Base-by-base conservation (phyloP, 257 asterid genomes). In the Solanum phureja region DNA sequence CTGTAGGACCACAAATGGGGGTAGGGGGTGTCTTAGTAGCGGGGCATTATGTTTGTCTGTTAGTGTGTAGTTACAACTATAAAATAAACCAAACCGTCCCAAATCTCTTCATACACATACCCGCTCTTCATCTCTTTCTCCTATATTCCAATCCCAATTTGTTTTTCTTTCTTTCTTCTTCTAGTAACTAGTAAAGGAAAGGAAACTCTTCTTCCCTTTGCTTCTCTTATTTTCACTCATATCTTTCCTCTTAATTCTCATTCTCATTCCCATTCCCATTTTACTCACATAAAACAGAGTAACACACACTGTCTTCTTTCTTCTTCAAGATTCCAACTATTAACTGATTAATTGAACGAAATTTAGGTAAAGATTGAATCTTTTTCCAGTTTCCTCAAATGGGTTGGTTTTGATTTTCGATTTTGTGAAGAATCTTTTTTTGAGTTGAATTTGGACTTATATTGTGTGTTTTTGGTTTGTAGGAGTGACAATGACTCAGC, bases 51-150 rank as follows among this genome's bases (percentile, higher is more conserved):
- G 86, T 91, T 72, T 92, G 95, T 92, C 95, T 76, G 91, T 87
- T 92, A 62, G 93, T 88, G 93, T 90, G 69, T 60, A 35, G 74
- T 86, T 87, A 60, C 92, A 90, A 91, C 95, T 95, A 95, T 95
- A 95, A 94, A 94, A 92, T 69, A 87, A 68, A 86, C 90, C 88
- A 90, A 90, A 93, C 88, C 87, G 94, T 94, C 86, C 92, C 88
- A 89, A 86, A 86, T 86, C 87, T 87, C 88, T 90, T 31, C 93
- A 86, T 90, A 87, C 87, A 87, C 38, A 85, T 37, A 87, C 87
- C 29, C 88, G 27, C 82, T 42, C 72, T 69, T 88, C 87, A 71
- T 31, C 88, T 21, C 81, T 35, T 88, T 31, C 88, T 42, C 90
- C 35, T 81, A 72, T 83, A 72, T 77, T 79, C 88, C 40, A 86